Base-by-base conservation (phyloP, 2,329 filamentous ascomycete genomes). In the Alternaria sp. region DNA sequence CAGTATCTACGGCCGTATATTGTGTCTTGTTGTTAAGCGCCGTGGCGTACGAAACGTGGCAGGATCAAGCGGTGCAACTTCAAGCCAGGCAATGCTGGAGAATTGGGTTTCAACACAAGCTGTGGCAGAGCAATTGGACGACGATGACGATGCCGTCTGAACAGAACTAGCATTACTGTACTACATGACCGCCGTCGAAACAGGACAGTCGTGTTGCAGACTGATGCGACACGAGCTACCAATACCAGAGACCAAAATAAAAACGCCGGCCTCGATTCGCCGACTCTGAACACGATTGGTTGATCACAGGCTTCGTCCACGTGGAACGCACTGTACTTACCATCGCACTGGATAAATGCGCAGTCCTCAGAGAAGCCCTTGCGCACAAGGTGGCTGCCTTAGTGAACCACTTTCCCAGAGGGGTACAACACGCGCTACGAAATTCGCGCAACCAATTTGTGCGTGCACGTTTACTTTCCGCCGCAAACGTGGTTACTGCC, bases 1-100 rank as follows among this genome's bases (percentile, higher is more conserved):
- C 79, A 91, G 90, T 69, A 97, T 99, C 72, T 96, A 97, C 79
- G 93, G 95, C 10, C 90, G 92, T 67, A 92, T 97, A 45, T 82
- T 99, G 26, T 98, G 93, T 77, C 83, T 99, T 58, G 90, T 99
- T 8, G 89, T 99, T 77, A 91, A 90, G 74, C 88, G 90, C 61
- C 89, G 88, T 64, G 84, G 82, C 46, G 63, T 55, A 8, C 69
- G 70, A 21, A 61, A 55, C 26, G 53, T 58, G 23, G 42, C 65
- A 36, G 66, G 64, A 45, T 65, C 62, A 46, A 63, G 50, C 51
- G 60, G 55, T 44, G 63, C 68, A 34, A 57, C 55, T 11, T 73
- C 76, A 24, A 75, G 73, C 48, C 76, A 79, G 56, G 70, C 75
- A 54, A 79, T 80, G 77, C 60, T 80, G 42, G 77, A 79, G 63